Percentiles rank a stretch among this genome's conserved stretches.
Conservation (phyloP, 2,329 filamentous ascomycete species). For the Penicillium sp. region DNA sequence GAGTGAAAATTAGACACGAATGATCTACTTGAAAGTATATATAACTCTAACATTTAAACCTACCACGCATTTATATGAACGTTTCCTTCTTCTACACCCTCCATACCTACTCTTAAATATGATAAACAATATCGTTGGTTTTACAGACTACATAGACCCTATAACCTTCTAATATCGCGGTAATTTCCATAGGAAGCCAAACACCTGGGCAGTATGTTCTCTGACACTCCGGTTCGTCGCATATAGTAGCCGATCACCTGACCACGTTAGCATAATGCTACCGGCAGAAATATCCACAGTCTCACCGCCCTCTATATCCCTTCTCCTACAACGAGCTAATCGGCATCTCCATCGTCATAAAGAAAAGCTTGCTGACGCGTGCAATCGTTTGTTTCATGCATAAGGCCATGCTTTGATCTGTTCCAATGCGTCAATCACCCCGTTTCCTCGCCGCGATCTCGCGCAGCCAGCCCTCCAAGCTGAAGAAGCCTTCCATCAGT, state of each 20-base stretch:
- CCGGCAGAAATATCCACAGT: background rate
- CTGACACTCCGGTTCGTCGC: background rate
- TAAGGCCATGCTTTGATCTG: conserved; percentile 4
- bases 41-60: background rate
- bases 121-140: background rate
- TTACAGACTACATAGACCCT: background rate
- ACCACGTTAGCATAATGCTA: background rate
- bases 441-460: conserved; percentile 31
- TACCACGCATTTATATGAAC: background rate
- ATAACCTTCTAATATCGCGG: background rate
- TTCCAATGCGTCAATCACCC: conserved; percentile 31
- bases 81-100: background rate
- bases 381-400: background rate
- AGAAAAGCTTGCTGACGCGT: background rate
- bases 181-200: too few species aligned
- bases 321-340: background rate
- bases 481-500: conserved; percentile 38
- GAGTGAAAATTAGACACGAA: conserved; percentile 22
- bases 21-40: background rate
- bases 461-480: conserved; percentile 31
- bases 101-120: background rate
- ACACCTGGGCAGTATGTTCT: background rate
- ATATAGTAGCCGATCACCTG: background rate
- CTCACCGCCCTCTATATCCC: conserved; percentile 3
- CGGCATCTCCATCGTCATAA: background rate